Conservation (phyloP, 106 monocot genomes). For the Acorus calamus region DNA sequence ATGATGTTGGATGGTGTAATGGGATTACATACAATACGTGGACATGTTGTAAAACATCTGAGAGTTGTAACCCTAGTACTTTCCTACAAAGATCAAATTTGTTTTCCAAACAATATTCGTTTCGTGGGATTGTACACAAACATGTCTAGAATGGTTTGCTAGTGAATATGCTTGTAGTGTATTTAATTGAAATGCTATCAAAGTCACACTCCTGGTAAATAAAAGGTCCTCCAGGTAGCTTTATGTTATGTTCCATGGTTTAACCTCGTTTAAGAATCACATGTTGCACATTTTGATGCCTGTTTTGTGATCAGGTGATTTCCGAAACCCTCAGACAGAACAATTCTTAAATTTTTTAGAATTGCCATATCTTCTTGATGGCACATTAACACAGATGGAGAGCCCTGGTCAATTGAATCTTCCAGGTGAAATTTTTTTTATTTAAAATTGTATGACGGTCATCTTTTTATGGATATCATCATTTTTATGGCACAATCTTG, state of each 20-base stretch:
- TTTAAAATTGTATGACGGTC: slow-evolving; percentile 2
- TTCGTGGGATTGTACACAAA: no score
- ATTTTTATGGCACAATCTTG: background rate
- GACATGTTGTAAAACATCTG: no score
- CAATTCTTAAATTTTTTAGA: slow-evolving; percentile 44
- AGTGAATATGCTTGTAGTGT: slow-evolving; percentile 24
- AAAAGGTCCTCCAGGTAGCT: background rate
- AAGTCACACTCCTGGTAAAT: background rate
- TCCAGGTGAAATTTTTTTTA: slow-evolving; percentile 17
- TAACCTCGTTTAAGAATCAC: no score
- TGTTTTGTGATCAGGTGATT: slow-evolving; percentile 26
- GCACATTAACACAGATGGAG: slow-evolving; percentile 6
- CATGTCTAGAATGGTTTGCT: no score
- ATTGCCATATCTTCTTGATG: slow-evolving; percentile 51
- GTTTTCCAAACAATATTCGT: no score
- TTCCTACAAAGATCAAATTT: no score
- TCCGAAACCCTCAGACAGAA: slow-evolving; percentile 64
- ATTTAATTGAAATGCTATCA: background rate
- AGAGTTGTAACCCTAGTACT: no score
- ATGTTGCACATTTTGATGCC: background rate
- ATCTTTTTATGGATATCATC: background rate
- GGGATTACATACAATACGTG: no score
- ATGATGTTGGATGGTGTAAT: no score
- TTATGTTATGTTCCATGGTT: no score
- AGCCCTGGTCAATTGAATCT: slow-evolving; percentile 7